Percentiles rank a stretch among this genome's conserved stretches.
These are phyloP conservation scores for Coccomyxa sp. DNA, from an alignment of 139 green algal genomes.

Conservation along the genomic window DNA sequence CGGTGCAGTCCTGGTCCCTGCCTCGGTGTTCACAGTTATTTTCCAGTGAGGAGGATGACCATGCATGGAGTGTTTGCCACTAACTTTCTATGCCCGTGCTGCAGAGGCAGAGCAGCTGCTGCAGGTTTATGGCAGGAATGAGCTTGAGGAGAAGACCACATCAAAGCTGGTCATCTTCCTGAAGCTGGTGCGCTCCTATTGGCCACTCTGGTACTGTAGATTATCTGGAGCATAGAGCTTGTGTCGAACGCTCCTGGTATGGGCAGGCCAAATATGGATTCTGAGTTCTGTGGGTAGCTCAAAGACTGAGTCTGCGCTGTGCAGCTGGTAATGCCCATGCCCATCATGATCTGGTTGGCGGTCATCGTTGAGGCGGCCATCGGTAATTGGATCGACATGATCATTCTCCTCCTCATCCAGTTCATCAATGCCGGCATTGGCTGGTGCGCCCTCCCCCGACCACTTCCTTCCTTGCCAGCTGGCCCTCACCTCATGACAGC, in stretches of 20 bases:
- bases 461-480: background rate
- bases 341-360: conserved; percentile 89
- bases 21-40: too few relatives aligned
- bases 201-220: background rate
- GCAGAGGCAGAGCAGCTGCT: conserved; percentile 33
- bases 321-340: conserved; percentile 78
- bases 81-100: background rate
- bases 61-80: too few relatives aligned
- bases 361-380: conserved; percentile 73
- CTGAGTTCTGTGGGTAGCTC: background rate
- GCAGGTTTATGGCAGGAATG: conserved; percentile 57
- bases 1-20: too few relatives aligned
- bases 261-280: background rate
- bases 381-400: conserved; percentile 60
- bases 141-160: conserved; percentile 71
- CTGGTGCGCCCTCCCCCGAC: conserved; percentile 36
- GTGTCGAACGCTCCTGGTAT: too few relatives aligned
- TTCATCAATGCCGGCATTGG: conserved; percentile 77
- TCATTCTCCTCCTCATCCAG: conserved; percentile 79
- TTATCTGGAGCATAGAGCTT: background rate
- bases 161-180: conserved; percentile 58
- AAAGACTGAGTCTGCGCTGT: too few relatives aligned
- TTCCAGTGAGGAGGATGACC: too few relatives aligned
- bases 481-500: background rate
- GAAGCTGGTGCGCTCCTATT: conserved; percentile 23